Conservation (phyloP, 768 basidiomycete genomes). For the Artomyces pyxidatus region DNA sequence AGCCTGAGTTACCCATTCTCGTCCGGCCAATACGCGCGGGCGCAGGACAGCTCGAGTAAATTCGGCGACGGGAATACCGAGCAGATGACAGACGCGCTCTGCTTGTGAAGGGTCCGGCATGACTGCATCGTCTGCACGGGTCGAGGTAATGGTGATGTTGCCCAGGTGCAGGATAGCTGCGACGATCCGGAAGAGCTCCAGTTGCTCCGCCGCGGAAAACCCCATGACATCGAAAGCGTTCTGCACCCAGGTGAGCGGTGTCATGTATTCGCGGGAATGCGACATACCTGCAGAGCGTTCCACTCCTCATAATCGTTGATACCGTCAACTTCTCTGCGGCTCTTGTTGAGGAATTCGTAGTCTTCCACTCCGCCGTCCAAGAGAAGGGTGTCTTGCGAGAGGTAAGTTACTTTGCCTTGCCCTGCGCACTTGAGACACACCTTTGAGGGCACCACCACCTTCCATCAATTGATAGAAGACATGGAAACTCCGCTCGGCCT, state of each 20-base stretch:
- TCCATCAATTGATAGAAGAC: conserved; percentile 94
- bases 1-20: conserved; percentile 95
- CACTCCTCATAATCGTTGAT: conserved; percentile 91
- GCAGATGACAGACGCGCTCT: conserved; percentile 81
- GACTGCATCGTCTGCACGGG: conserved; percentile 69
- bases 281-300: conserved; percentile 59
- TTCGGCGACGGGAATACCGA: conserved; percentile 81
- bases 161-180: conserved; percentile 94
- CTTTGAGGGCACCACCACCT: conserved; percentile 61
- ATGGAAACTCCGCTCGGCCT: conserved; percentile 90
- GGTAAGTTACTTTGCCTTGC: conserved; percentile 6
- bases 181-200: conserved; percentile 89
- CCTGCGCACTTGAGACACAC: conserved; percentile 33
- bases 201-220: conserved; percentile 75
- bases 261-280: not conserved
- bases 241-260: conserved; percentile 28
- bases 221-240: conserved; percentile 85
- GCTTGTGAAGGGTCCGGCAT: conserved; percentile 82
- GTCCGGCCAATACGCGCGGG: conserved; percentile 86
- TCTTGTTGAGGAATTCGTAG: conserved; percentile 89
- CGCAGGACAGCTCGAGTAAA: conserved; percentile 85
- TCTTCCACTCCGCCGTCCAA: conserved; percentile 68
- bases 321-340: conserved; percentile 87
- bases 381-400: conserved; percentile 47
- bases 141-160: conserved; percentile 77